Evolutionary conservation across 208 protist genomes (phyloP), one percentile per base, ranked within the genome.

Genomic region (Phytomonas francai): DNA sequence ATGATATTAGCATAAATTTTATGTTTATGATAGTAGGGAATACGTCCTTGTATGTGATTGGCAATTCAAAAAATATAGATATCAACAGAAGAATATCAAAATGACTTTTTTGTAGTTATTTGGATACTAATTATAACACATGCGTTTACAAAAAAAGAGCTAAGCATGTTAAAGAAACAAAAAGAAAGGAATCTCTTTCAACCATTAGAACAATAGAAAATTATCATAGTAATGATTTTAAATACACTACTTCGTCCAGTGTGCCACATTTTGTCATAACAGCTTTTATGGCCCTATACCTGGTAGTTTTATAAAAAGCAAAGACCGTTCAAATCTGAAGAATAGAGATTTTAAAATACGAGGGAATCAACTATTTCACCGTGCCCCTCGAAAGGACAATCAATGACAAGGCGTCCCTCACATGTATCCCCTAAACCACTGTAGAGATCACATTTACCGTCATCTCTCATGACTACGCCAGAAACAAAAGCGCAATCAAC

Each of bases 401-500:
- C 80, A 19, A 87, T 77, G 34, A 81, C 78, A 62, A 89, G 84
- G 51, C 84, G 84, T 0, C 84, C 84, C 71, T 89, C 76, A 14
- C 76, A 70, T 0, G 79, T 85, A 34, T 89, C 84, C 31, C 84
- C 84, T 16, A 89, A 61, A 28, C 84, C 84, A 58, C 84, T 87
- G 75, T 89, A 89, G 14, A 89, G 69, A 39, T 89, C 84, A 54
- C 74, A 84, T 71, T 85, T 87, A 27, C 81, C 84, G 62, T 89
- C 84, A 3, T 80, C 72, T 28, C 83, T 79, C 79, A 85, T 86
- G 0, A 86, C 76, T 45, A 89, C 87, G 27, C 84, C 84, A 0
- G 81, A 83, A 9, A 77, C 70, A 49, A 89, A 89, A 8, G 73
- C 84, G 39, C 84, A 89, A 73, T 89, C 84, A n/a, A 75, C 68